A percentile compares a stretch with the other conserved stretches of the same genome.
These are phyloP conservation scores for Calycina marina DNA, from an alignment of 2,329 filamentous ascomycete species.

Conservation along the genomic window DNA sequence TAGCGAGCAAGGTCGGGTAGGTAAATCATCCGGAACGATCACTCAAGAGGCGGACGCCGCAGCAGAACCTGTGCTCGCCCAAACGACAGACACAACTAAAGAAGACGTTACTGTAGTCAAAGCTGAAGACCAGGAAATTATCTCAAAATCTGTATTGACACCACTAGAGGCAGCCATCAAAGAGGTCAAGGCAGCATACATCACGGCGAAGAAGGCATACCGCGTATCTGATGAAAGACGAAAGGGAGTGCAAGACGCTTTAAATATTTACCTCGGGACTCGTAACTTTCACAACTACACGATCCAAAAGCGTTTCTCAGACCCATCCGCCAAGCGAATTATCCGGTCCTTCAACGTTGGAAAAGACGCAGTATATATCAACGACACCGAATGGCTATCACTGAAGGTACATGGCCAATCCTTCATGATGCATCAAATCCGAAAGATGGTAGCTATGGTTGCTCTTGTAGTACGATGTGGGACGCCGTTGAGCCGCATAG, in stretches of 20 bases:
- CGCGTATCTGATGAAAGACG: conserved; percentile 62
- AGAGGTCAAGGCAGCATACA: conserved; percentile 67
- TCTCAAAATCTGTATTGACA: conserved; percentile 17
- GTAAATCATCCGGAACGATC: no score
- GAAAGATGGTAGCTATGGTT: conserved; percentile 96
- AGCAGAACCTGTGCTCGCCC: neutral
- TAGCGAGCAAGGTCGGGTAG: no score
- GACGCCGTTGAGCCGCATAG: conserved; percentile 54
- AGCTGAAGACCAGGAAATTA: conserved; percentile 1
- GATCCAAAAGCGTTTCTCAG: conserved; percentile 66
- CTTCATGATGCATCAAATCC: conserved; percentile 99
- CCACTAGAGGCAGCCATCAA: conserved; percentile 53
- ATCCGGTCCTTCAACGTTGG: conserved; percentile 87
- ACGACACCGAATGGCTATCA: conserved; percentile 88
- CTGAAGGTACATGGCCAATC: conserved; percentile 94
- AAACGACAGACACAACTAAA: neutral
- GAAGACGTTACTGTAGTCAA: neutral
- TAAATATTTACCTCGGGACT: conserved; percentile 68
- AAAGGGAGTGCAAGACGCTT: conserved; percentile 57
- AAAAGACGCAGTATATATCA: conserved; percentile 63
- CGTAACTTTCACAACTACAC: conserved; percentile 97
- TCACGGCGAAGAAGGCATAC: conserved; percentile 71
- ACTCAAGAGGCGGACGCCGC: neutral
- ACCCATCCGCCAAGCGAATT: conserved; percentile 74
- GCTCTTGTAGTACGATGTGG: conserved; percentile 75